These are phyloP conservation scores for Umbellularia californica DNA, from an alignment of 164 flowering plant species.

Conservation along the genomic window DNA sequence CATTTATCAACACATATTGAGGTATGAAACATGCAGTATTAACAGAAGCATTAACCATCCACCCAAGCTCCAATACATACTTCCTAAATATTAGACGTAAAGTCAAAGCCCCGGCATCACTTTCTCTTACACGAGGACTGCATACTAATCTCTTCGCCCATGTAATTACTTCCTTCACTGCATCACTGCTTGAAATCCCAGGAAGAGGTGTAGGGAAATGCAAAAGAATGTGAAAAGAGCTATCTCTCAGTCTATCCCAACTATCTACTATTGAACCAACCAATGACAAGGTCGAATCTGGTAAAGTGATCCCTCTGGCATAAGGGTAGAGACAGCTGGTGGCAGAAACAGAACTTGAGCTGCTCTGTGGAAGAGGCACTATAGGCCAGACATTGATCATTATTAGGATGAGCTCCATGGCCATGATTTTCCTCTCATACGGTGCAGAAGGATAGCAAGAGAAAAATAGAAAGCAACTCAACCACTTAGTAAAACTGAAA, in stretches of 20 bases:
- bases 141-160: slow-evolving; percentile 86
- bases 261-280: slow-evolving; percentile 95
- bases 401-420: slow-evolving; percentile 84
- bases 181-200: slow-evolving; percentile 56
- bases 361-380: slow-evolving; percentile 25
- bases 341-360: slow-evolving; percentile 21
- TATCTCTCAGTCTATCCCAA: slow-evolving; percentile 94
- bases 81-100: slow-evolving; percentile 80
- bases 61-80: slow-evolving; percentile 85
- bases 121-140: slow-evolving; percentile 98
- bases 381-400: slow-evolving; percentile 84
- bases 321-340: slow-evolving; percentile 53
- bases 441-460: slow-evolving; percentile 99
- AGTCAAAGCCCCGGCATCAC: slow-evolving; percentile 96
- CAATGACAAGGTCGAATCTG: slow-evolving; percentile 69
- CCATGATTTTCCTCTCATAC: slow-evolving; percentile 93
- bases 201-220: slow-evolving; percentile 92
- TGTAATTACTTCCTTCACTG: slow-evolving; percentile 46
- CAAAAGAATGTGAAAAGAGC: slow-evolving; percentile 72
- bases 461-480: slow-evolving; percentile 79
- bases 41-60: slow-evolving; percentile 57
- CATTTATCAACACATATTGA: slow-evolving; percentile 26
- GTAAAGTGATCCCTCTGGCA: slow-evolving; percentile 52
- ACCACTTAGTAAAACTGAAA: slow-evolving; percentile 82
- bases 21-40: slow-evolving; percentile 33